Conservation (phyloP, 345 rosid genomes). For the Nasturtium officinale region DNA sequence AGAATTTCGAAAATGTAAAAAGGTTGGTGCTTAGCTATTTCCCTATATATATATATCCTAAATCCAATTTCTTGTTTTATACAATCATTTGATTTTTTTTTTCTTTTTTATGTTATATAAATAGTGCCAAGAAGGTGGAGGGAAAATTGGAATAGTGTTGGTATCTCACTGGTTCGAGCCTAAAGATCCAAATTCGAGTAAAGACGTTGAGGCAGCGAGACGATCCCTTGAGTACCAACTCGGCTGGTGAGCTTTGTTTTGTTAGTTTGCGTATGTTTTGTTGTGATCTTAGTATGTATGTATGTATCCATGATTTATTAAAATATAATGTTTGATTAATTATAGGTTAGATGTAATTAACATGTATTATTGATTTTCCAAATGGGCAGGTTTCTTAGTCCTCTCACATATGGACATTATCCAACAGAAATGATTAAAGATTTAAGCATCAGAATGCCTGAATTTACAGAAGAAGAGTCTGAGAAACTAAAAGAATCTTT, state of each 20-base stretch:
- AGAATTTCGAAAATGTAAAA: slow-evolving; percentile 36
- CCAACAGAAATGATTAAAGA: slow-evolving; percentile 24
- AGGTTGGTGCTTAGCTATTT: slow-evolving; percentile 1
- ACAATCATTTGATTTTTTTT: background rate
- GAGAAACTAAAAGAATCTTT: slow-evolving; percentile 21
- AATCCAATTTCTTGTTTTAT: background rate
- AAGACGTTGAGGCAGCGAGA: slow-evolving; percentile 31
- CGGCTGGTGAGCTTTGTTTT: slow-evolving; percentile 36
- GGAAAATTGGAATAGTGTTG: slow-evolving; percentile 42
- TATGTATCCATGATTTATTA: background rate
- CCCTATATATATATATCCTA: background rate
- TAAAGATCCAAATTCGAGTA: slow-evolving; percentile 19
- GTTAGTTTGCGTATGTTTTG: too few relatives aligned
- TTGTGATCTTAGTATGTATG: background rate
- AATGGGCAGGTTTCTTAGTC: slow-evolving; percentile 38
- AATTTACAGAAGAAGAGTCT: slow-evolving; percentile 29
- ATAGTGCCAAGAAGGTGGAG: slow-evolving; percentile 34
- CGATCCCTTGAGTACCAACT: slow-evolving; percentile 42
- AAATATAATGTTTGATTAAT: background rate
- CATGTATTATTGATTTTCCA: background rate
- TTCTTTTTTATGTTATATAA: background rate
- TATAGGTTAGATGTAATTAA: background rate
- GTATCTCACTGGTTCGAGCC: slow-evolving; percentile 45
- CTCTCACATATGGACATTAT: slow-evolving; percentile 41
- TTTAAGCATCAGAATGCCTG: background rate